Percentiles rank a stretch among this genome's conserved stretches.
These are phyloP conservation scores for Fusarium guadeloupense DNA, from an alignment of 2,329 filamentous ascomycete species.

Conservation along the genomic window DNA sequence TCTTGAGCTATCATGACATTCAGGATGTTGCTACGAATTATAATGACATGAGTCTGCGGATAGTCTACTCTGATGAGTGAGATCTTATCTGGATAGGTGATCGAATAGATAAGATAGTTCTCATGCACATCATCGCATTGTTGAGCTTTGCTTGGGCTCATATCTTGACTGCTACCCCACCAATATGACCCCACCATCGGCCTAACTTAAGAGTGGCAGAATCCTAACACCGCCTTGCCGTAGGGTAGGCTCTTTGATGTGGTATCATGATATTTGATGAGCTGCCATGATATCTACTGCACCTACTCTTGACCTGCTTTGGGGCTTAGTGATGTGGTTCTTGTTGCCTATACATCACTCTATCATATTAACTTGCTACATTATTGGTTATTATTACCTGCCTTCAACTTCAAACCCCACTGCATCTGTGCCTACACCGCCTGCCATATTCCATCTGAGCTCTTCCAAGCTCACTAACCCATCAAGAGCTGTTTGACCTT, in stretches of 20 bases:
- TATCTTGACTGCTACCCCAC: slow-evolving; percentile 31
- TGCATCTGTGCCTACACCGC: slow-evolving; percentile 7
- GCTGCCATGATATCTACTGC: slow-evolving; percentile 5
- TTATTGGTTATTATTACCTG: neutral
- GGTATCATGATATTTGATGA: slow-evolving; percentile 12
- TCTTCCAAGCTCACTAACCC: neutral
- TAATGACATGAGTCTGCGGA: neutral
- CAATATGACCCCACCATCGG: slow-evolving; percentile 37
- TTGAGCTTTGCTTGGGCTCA: neutral
- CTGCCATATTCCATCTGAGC: neutral
- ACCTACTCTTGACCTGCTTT: neutral
- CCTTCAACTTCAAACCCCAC: neutral
- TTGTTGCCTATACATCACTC: neutral
- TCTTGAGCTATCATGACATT: slow-evolving; percentile 11
- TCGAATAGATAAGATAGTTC: neutral
- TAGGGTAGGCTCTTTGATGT: slow-evolving; percentile 8
- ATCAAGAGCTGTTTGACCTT: neutral
- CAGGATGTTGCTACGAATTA: slow-evolving; percentile 9
- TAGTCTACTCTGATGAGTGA: neutral
- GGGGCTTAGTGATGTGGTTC: neutral
- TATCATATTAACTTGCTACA: neutral
- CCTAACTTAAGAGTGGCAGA: slow-evolving; percentile 41
- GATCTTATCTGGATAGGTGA: neutral
- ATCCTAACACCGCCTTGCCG: slow-evolving; percentile 8
- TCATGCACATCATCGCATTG: neutral